These are phyloP conservation scores for Asterophora parasitica DNA, from an alignment of 768 basidiomycete genomes.

Conservation along the genomic window DNA sequence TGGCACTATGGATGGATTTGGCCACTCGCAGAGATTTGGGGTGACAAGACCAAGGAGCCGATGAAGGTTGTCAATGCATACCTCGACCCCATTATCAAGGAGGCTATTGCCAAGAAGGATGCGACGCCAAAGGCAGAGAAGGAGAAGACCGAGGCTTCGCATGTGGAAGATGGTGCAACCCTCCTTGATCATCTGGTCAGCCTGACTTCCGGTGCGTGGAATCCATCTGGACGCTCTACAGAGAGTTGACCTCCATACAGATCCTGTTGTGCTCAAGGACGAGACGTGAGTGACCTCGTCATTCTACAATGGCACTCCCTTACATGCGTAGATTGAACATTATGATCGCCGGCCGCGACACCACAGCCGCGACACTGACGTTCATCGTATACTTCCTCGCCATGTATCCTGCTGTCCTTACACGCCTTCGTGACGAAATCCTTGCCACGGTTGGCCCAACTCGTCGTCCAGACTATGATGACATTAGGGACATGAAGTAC, in stretches of 20 bases:
- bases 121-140: constrained; percentile 13
- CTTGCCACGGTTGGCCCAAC: constrained; percentile 44
- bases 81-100: constrained; percentile 47
- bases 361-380: constrained; percentile 40
- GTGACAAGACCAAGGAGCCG: constrained; percentile 40
- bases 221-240: background rate
- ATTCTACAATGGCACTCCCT: no score
- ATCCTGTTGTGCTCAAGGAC: constrained; percentile 44
- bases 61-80: constrained; percentile 52
- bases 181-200: constrained; percentile 54
- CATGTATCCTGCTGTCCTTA: constrained; percentile 42
- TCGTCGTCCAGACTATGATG: constrained; percentile 47
- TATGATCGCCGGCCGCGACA: constrained; percentile 45
- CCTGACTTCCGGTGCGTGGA: constrained; percentile 37
- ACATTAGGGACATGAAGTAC: constrained; percentile 60
- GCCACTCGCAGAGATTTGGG: constrained; percentile 47
- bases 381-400: constrained; percentile 44
- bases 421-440: constrained; percentile 53
- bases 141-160: constrained; percentile 21
- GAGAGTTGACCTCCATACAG: constrained; percentile 13
- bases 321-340: constrained; percentile 33
- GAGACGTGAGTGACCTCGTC: constrained; percentile 29
- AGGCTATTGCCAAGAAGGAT: constrained; percentile 42
- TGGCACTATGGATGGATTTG: constrained; percentile 44
- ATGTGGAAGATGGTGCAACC: constrained; percentile 39